Evolutionary conservation across 2,329 filamentous ascomycete species (phyloP), one percentile per base, ranked within the genome.

Genomic region (Sarocladium kiliense): DNA sequence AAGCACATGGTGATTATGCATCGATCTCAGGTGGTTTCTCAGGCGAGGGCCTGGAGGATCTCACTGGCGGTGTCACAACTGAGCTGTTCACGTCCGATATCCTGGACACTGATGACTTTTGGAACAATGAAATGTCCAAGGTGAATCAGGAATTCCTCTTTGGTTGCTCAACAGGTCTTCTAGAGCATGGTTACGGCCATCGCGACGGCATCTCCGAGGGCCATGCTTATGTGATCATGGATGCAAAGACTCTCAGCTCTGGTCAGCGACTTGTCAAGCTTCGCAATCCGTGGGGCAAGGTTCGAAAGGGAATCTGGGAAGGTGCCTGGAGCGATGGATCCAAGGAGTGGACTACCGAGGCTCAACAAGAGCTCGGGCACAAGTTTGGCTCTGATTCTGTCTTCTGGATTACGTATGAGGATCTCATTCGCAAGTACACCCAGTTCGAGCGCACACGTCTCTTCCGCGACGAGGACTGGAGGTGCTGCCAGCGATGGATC

Each of bases 71-170:
- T 25, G 85, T 90, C 12, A 88, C 86, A 0, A 86, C 84, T 0
- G 83, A 88, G 64, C 70, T 91, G 11, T 79, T 87, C 44, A 81
- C 84, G 1, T 82, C 82, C 0, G 86, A 90, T 62, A 88, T 91
- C 34, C 77, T 91, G 3, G 86, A 94, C 64, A 87, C 87, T 57
- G 86, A 96, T 53, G 80, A 83, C 21, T 95, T 96, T 66, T 96
- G 91, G 91, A 82, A 79, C 1, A 84, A 93, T 36, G 88, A 94
- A 66, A 78, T 96, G 23, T 82, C 86, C 69, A 85, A 87, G 59
- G 89, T 91, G 56, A 94, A 95, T 66, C 74, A 90, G 55, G 86
- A 90, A 53, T 95, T 94, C 63, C 72, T 90, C 7, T 89, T 89
- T 62, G 86, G 86, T n/a, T 88, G 85, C 62, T 81, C 78, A 0